Base-by-base conservation (phyloP, 345 rosid genomes). In the Populus tremula region DNA sequence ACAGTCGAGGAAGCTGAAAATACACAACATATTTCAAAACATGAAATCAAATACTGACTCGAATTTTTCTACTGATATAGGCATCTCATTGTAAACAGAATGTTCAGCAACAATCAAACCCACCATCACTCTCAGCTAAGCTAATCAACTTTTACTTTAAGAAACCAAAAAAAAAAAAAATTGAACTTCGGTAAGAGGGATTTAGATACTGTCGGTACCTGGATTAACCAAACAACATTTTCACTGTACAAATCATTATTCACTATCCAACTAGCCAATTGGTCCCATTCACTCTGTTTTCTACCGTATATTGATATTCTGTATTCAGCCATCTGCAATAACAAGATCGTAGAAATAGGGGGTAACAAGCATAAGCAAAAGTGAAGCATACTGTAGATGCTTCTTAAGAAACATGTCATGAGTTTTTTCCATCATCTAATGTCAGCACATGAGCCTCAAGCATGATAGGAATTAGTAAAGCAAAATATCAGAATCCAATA, bases 201-300 rank as follows among this genome's bases (percentile, higher is more conserved):
- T 45, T 77, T 61, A 59, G 71, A 63, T 12, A 49, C 12, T 61
- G 47, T 12, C 12, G n/a, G 27, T 85, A 94, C 99, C 99, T 96
- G 99, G 82, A 96, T 96, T 78, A 96, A 87, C 99, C 99, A 96
- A 72, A 96, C 98, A 85, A 94, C 98, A 79, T 94, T 94, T 87
- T 91, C 96, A 77, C 97, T 91, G 88, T 94, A 96, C 77, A 96
- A 82, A 56, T 94, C 98, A 85, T 94, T 96, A 88, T 96, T 96
- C 83, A 96, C 97, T 77, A 96, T 96, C 99, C 99, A 96, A 85
- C 98, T 92, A 78, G 99, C 99, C 82, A 96, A 67, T 83, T 96
- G 98, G 74, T 96, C 99, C 99, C 99, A 96, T 78, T 96, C 98
- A 54, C 98, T 94, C 90, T 92, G 94, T 87, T 96, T 96, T 86